A percentile compares a stretch with the other conserved stretches of the same genome.
These are phyloP conservation scores for Lactarius psammicola DNA, from an alignment of 768 basidiomycete species.

Conservation along the genomic window DNA sequence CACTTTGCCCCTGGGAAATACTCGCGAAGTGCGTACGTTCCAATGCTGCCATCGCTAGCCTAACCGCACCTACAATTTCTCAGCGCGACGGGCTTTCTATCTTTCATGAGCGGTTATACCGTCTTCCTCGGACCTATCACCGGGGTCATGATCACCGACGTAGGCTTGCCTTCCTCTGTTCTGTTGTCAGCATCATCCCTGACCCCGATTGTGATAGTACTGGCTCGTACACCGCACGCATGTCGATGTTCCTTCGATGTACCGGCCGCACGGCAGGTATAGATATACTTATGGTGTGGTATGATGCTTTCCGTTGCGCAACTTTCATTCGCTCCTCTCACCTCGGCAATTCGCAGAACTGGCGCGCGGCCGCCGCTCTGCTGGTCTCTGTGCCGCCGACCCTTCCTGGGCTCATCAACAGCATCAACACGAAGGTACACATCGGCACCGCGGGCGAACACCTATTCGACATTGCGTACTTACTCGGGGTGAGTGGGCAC, in stretches of 20 bases:
- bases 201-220: conserved; percentile 45
- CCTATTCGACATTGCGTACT: conserved; percentile 71
- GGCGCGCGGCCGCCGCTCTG: conserved; percentile 71
- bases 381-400: conserved; percentile 66
- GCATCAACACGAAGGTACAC: conserved; percentile 62
- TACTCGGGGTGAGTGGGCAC: conserved; percentile 56
- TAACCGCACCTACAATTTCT: not conserved
- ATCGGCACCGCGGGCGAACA: conserved; percentile 53
- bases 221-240: conserved; percentile 72
- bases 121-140: conserved; percentile 86
- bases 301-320: conserved; percentile 33
- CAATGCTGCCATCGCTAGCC: conserved; percentile 19
- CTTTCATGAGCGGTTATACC: conserved; percentile 81
- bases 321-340: not conserved
- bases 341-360: conserved; percentile 55
- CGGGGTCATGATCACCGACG: conserved; percentile 62
- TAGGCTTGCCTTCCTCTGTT: conserved; percentile 37
- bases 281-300: conserved; percentile 74
- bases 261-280: conserved; percentile 75
- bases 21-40: conserved; percentile 45
- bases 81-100: conserved; percentile 62
- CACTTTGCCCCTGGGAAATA: conserved; percentile 85
- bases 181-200: not conserved
- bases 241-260: conserved; percentile 84
- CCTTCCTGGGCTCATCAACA: conserved; percentile 73